Evolutionary conservation across 768 basidiomycete species (phyloP).

Genomic region (Podaxis rugospora): DNA sequence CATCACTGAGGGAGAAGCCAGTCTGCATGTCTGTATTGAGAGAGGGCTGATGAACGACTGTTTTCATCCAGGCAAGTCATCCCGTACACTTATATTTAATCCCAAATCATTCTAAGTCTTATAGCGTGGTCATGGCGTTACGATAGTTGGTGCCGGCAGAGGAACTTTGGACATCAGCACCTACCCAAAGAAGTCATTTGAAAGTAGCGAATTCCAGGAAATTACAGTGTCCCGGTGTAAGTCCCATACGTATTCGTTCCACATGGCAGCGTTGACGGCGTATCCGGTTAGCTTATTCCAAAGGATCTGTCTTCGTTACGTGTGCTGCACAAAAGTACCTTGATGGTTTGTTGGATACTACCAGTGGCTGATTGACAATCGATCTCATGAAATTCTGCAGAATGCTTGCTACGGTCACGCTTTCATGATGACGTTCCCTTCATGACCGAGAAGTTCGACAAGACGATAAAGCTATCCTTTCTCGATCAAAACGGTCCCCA

Average conservation of each 20-base stretch:
- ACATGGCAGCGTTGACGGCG: neutral
- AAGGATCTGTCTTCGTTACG: conserved; percentile 44
- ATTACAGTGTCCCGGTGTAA: conserved; percentile 36
- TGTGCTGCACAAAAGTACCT: conserved; percentile 32
- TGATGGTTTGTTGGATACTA: conserved; percentile 21
- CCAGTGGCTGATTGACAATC: neutral
- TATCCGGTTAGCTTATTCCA: conserved; percentile 30
- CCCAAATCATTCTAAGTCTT: neutral
- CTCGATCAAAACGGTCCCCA: conserved; percentile 16
- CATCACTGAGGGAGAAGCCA: too few relatives aligned
- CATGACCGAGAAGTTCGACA: conserved; percentile 19
- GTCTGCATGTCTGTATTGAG: too few relatives aligned
- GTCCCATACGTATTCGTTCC: neutral
- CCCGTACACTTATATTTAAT: neutral
- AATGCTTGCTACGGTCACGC: conserved; percentile 10
- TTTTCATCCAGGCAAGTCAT: neutral
- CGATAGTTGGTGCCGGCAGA: conserved; percentile 57
- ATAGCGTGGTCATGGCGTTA: conserved; percentile 41
- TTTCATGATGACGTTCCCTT: conserved; percentile 15
- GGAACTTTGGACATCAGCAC: conserved; percentile 58
- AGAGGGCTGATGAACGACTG: too few relatives aligned
- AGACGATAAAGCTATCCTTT: conserved; percentile 18
- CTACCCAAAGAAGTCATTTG: conserved; percentile 30
- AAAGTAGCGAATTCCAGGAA: conserved; percentile 30
- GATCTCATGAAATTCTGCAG: neutral